Evolutionary conservation across 2,329 filamentous ascomycete species (phyloP).

Genomic region (Fusarium sambucinum): DNA sequence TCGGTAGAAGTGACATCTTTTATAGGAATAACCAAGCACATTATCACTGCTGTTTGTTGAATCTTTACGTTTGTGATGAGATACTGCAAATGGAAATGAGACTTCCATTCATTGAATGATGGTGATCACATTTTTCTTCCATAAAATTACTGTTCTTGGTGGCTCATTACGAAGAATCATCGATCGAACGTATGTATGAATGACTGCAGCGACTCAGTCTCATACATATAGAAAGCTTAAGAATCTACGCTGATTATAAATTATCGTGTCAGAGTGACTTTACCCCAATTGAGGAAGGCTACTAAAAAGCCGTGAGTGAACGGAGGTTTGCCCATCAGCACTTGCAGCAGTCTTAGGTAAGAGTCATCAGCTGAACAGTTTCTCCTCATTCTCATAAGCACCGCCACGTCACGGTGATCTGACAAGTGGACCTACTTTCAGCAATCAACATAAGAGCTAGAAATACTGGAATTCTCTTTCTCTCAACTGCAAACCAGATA

Average conservation of each 20-base stretch:
- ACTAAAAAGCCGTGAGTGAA: neutral
- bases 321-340: no score
- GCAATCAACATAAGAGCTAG: neutral
- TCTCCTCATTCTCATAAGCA: neutral
- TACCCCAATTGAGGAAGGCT: neutral
- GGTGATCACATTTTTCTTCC: rapidly evolving
- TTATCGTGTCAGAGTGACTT: neutral
- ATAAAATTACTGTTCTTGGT: neutral
- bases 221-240: neutral
- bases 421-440: no score
- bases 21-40: neutral
- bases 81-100: no score
- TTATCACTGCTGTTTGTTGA: neutral
- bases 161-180: neutral
- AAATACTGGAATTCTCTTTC: no score
- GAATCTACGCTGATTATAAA: neutral
- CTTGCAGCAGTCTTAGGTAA: neutral
- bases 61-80: neutral
- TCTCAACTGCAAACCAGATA: rapidly evolving
- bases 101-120: neutral
- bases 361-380: neutral
- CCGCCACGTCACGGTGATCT: neutral
- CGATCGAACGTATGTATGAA: neutral
- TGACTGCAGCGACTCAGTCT: neutral
- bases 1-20: neutral